Percentiles rank a stretch among this genome's conserved stretches.
phyloP scores from a whole-genome alignment of 805 yeast species.

The Ogataea naganishii region DNA sequence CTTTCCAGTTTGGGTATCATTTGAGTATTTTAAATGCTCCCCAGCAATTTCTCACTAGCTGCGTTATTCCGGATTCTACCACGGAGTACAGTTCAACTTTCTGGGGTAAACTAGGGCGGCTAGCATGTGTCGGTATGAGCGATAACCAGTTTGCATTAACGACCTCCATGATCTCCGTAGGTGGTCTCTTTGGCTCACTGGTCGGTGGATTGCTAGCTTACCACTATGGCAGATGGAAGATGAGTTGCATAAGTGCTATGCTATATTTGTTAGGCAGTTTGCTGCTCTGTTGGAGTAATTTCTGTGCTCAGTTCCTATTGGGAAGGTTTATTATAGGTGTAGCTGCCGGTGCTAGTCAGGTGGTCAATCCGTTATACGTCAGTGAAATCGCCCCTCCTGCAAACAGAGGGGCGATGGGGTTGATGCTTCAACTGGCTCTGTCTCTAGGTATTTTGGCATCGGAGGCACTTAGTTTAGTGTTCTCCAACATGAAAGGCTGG shows the following conservation, averaged over 20 bases:
- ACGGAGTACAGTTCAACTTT: constrained; percentile 25
- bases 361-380: constrained; percentile 31
- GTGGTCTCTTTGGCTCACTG: constrained; percentile 65
- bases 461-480: constrained; percentile 24
- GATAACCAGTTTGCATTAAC: constrained; percentile 50
- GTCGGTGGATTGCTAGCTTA: constrained; percentile 59
- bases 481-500: constrained; percentile 31
- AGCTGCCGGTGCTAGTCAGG: constrained; percentile 30
- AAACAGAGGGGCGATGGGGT: constrained; percentile 33
- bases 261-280: constrained; percentile 22
- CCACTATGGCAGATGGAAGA: constrained; percentile 43
- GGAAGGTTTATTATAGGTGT: constrained; percentile 29
- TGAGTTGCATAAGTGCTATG: constrained; percentile 19
- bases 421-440: constrained; percentile 29
- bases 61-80: constrained; percentile 25
- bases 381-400: constrained; percentile 31
- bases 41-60: constrained; percentile 48
- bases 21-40: constrained; percentile 86
- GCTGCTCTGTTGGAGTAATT: constrained; percentile 19
- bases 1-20: constrained; percentile 82
- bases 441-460: constrained; percentile 29
- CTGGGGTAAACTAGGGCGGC: constrained; percentile 26
- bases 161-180: constrained; percentile 65
- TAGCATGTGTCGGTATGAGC: constrained; percentile 46
- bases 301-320: constrained; percentile 12